A percentile compares a stretch with the other conserved stretches of the same genome.
Conservation (phyloP, 2,329 filamentous ascomycete species). For the Talaromyces sp. region DNA sequence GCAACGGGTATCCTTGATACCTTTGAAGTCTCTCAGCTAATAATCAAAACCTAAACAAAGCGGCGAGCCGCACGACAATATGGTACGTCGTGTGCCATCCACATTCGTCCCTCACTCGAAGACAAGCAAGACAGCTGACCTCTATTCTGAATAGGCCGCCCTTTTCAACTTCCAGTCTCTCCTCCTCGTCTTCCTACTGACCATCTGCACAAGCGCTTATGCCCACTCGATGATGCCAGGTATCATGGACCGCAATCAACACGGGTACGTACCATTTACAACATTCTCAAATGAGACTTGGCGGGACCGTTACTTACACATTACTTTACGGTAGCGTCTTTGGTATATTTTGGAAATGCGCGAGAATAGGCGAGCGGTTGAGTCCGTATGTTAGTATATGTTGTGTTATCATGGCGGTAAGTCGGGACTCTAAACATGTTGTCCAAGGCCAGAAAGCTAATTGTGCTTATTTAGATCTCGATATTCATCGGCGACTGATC, state of each 20-base stretch:
- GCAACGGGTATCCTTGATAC: too few relatives aligned
- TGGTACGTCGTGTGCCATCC: neutral
- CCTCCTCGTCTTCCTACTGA: conserved; percentile 85
- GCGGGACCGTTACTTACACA: neutral
- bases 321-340: conserved; percentile 54
- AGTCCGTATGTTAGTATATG: conserved; percentile 95
- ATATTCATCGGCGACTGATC: conserved; percentile 37
- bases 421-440: conserved; percentile 27
- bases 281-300: neutral
- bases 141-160: conserved; percentile 61
- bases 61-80: neutral
- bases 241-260: conserved; percentile 88
- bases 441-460: neutral
- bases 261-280: conserved; percentile 59
- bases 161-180: conserved; percentile 99
- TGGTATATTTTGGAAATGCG: conserved; percentile 94
- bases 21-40: too few relatives aligned
- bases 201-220: conserved; percentile 95
- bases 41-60: neutral
- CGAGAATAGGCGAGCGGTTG: conserved; percentile 83
- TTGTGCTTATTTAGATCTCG: conserved; percentile 26
- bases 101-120: neutral
- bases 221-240: conserved; percentile 83
- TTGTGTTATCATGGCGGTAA: conserved; percentile 89
- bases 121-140: neutral